A percentile compares a stretch with the other conserved stretches of the same genome.
These are phyloP conservation scores for Vigna reflexopilosa DNA, from an alignment of 306 rosid species.

Conservation along the genomic window DNA sequence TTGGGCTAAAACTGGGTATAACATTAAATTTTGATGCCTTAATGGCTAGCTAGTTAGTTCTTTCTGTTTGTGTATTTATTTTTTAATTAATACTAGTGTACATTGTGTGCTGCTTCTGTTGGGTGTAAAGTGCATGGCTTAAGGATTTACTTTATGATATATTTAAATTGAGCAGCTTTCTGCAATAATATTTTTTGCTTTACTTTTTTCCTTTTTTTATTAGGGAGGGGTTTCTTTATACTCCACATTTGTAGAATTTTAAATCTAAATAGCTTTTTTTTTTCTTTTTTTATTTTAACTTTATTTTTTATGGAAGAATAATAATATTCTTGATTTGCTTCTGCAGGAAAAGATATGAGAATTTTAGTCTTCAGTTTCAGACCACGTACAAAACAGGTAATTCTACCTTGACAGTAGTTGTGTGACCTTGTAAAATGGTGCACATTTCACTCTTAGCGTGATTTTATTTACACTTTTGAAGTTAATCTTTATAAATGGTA, in stretches of 20 bases:
- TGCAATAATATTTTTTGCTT: neutral
- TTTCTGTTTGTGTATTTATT: neutral
- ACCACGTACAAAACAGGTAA: conserved; percentile 91
- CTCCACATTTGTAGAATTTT: conserved; percentile 31
- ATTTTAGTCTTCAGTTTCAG: conserved; percentile 90
- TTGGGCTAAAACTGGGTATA: neutral
- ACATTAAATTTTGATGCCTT: neutral
- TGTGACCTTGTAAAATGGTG: conserved; percentile 30
- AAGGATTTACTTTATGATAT: neutral
- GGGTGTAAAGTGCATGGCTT: conserved; percentile 5
- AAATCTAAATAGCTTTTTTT: neutral
- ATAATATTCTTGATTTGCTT: conserved; percentile 32
- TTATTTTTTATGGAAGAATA: neutral
- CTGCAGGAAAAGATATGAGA: conserved; percentile 98
- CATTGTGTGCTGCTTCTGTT: conserved; percentile 16
- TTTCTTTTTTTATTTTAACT: neutral
- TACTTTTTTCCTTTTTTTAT: conserved; percentile 7
- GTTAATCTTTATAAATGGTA: neutral
- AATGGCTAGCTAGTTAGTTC: neutral
- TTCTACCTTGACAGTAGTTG: conserved; percentile 26
- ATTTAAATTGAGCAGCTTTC: neutral
- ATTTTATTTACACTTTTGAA: conserved; percentile 4
- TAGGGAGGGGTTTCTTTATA: conserved; percentile 22
- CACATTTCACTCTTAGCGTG: neutral
- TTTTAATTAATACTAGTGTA: conserved; percentile 3